Base-by-base conservation (phyloP, 441 rosid genomes). In the Cnidoscolus chayamansa region DNA sequence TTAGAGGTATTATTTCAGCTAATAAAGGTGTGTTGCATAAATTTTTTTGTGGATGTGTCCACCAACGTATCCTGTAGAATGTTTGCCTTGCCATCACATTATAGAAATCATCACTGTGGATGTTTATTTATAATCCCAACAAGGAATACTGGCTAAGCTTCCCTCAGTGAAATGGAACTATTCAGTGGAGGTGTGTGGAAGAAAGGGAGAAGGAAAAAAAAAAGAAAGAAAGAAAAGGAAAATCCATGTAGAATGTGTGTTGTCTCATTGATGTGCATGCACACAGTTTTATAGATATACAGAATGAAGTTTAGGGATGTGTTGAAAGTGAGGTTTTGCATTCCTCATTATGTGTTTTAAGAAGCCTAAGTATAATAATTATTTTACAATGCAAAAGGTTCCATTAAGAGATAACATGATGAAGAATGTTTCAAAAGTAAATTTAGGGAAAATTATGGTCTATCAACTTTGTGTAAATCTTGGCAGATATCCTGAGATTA, bases 381-480 rank as follows among this genome's bases (percentile, higher is more conserved):
- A 66, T 50, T 68, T 53, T 69, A 35, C 12, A n/a, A 19, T 61
- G 25, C 37, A 8, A 65, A 77, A 58, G 58, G 50, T 67, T 61
- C 48, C 40, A 67, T 72, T 57, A 25, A 25, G 25, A 25, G 25
- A 25, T 25, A 25, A 25, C 13, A 25, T 61, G 48, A 61, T 17
- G 40, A 57, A 40, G 55, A 19, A 62, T 60, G 65, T 59, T 57
- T 53, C 17, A 15, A 25, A 56, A 31, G 45, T 13, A 35, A 37
- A 54, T 11, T 75, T 19, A 30, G 65, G 63, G 63, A 65, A 51
- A 63, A 62, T 57, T 72, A 53, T 51, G 71, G 57, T 69, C 17
- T 25, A 8, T 2, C 48, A 49, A 30, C 54, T n/a, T 65, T 65
- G 25, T 30, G 1, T 13, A 12, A 50, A 7, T 25, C 20, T 55